Evolutionary conservation across 305 asterid genomes (phyloP), one percentile per base, ranked within the genome.

Genomic region (Fraxinus platypoda): DNA sequence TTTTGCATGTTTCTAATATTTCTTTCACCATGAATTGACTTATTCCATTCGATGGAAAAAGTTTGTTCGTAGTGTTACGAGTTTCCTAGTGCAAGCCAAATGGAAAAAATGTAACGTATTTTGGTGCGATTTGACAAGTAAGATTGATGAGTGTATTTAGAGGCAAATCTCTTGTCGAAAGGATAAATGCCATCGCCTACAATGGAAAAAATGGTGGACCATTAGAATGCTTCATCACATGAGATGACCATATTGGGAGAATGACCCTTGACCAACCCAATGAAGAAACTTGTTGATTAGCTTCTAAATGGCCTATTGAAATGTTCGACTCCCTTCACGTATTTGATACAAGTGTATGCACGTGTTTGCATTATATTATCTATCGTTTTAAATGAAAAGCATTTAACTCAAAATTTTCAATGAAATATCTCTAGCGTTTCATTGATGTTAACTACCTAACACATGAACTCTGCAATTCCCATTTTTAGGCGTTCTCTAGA

Each of bases 131-230:
- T 76, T 75, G 59, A 75, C 52, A 7, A 31, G 52, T 9, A 19
- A 75, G 15, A 62, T 8, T 33, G 17, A 62, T 9, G 11, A 62
- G 26, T 23, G 6, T 23, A 62, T 23, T 7, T 7, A 62, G 71
- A 62, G 33, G 2, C 71, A 62, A 62, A 62, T 62, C 31, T 62
- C 15, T 21, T 0, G 28, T 21, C 33, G 31, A 80, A 84, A 73
- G 66, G 78, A 72, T 66, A 64, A 8, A 74, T 19, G 3, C 31
- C 68, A 83, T 43, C 49, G 19, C 35, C 80, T 17, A 35, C 74
- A 49, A 79, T 64, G 77, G 62, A 54, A 75, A 64, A 59, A 82
- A 76, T 68, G 75, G 88, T 82, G 84, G 80, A 79, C 81, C 83
- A 78, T 81, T 76, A 73, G 37, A 57, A 76, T 28, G 70, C 76